phyloP scores from a whole-genome alignment of 371 early-diverging fungal species.

The Mortierella sp. region DNA sequence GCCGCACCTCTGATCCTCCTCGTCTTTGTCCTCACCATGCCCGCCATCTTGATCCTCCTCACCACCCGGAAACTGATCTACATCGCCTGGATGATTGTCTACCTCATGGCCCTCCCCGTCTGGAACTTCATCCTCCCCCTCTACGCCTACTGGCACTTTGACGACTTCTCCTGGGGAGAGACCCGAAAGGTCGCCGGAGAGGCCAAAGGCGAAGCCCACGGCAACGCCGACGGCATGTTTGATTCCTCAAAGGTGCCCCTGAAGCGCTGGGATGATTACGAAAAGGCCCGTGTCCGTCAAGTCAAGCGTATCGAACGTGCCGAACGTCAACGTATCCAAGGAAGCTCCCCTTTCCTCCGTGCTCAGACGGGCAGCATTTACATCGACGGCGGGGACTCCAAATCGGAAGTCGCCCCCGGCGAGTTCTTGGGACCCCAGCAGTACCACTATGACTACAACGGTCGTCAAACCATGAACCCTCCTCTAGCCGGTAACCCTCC shows the following conservation, averaged over 20 bases:
- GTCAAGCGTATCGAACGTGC: conserved; percentile 74
- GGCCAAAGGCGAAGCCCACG: conserved; percentile 85
- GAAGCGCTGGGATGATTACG: conserved; percentile 92
- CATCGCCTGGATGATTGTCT: conserved; percentile 92
- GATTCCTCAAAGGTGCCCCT: conserved; percentile 81
- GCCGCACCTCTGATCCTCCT: conserved; percentile 82
- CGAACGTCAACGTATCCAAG: conserved; percentile 67
- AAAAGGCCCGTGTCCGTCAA: conserved; percentile 77
- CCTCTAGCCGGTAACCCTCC: conserved; percentile 46
- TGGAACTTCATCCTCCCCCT: conserved; percentile 97
- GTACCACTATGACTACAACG: conserved; percentile 57
- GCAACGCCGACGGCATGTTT: conserved; percentile 82
- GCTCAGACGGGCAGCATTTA: conserved; percentile 18
- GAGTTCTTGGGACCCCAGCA: conserved; percentile 55
- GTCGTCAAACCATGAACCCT: conserved; percentile 51
- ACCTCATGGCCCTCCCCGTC: conserved; percentile 92
- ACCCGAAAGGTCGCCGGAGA: conserved; percentile 94
- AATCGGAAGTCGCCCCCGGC: conserved; percentile 18
- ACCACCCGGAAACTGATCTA: conserved; percentile 93
- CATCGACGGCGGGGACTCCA: conserved; percentile 34
- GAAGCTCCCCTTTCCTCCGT: conserved; percentile 31
- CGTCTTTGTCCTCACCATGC: conserved; percentile 82
- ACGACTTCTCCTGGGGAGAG: conserved; percentile 99
- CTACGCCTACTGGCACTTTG: conserved; percentile 99
- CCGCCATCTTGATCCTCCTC: conserved; percentile 89